phyloP scores from a whole-genome alignment of 108 stramenopile genomes.

The Skeletonema potamos region DNA sequence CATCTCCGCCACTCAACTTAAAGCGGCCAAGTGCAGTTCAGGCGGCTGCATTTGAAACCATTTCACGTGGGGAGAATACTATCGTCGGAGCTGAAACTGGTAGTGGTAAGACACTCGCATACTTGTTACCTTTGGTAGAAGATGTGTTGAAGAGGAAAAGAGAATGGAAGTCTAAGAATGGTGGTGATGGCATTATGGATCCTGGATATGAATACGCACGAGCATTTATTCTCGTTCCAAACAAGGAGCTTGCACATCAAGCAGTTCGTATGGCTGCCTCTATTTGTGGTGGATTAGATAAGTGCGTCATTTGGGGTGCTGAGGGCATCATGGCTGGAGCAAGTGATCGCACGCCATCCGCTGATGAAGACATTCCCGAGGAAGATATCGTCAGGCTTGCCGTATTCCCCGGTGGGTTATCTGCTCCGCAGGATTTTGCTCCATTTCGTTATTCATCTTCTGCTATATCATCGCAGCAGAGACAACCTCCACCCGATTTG shows the following conservation, averaged over 20 bases:
- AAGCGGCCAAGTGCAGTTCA: slow-evolving; percentile 74
- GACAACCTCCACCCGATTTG: slow-evolving; percentile 81
- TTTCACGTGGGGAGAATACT: slow-evolving; percentile 47
- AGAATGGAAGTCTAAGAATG: slow-evolving; percentile 37
- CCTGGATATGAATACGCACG: slow-evolving; percentile 76
- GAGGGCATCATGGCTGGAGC: slow-evolving; percentile 30
- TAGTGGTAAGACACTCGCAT: slow-evolving; percentile 95
- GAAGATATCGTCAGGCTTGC: slow-evolving; percentile 69
- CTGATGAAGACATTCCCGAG: slow-evolving; percentile 39
- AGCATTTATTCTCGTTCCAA: slow-evolving; percentile 85
- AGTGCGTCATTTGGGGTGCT: slow-evolving; percentile 31
- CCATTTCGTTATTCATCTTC: slow-evolving; percentile 70
- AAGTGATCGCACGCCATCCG: background rate
- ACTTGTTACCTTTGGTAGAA: slow-evolving; percentile 88
- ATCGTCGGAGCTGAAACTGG: slow-evolving; percentile 96
- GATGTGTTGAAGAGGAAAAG: slow-evolving; percentile 65
- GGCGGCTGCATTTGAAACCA: slow-evolving; percentile 58
- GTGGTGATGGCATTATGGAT: slow-evolving; percentile 9
- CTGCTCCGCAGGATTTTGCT: slow-evolving; percentile 70
- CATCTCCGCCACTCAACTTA: slow-evolving; percentile 41
- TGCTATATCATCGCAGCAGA: slow-evolving; percentile 28
- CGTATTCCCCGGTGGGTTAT: slow-evolving; percentile 79
- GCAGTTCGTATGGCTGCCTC: slow-evolving; percentile 80
- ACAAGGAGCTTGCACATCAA: slow-evolving; percentile 89
- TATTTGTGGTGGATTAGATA: slow-evolving; percentile 64